Evolutionary conservation across 371 early-diverging fungal species (phyloP).

Genomic region (Mucor mucedo): DNA sequence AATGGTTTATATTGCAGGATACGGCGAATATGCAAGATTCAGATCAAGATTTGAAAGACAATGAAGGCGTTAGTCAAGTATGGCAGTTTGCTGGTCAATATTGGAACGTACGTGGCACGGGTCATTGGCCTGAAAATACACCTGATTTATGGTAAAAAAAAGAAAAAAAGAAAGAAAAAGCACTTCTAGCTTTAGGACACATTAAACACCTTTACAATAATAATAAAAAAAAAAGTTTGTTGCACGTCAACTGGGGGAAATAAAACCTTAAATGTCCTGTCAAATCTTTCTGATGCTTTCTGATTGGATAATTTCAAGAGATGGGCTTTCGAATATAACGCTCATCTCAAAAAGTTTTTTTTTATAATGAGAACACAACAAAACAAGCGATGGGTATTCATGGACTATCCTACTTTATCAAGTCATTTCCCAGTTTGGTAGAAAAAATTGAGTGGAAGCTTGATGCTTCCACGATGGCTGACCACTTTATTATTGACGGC

Average conservation of each 20-base stretch:
- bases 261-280: not conserved
- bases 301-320: not conserved
- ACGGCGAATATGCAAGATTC: not conserved
- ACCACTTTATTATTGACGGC: slow-evolving; percentile 60
- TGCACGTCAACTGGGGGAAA: no score
- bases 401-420: slow-evolving; percentile 44
- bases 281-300: not conserved
- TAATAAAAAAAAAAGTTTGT: no score
- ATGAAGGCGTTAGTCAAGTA: slow-evolving; percentile 35
- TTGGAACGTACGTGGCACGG: slow-evolving; percentile 68
- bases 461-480: not conserved
- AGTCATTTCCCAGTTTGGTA: slow-evolving; percentile 29
- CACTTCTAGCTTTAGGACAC: not conserved
- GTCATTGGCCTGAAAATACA: slow-evolving; percentile 52
- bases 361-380: not conserved
- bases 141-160: slow-evolving; percentile 27
- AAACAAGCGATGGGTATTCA: slow-evolving; percentile 38
- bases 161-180: no score
- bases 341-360: slow-evolving; percentile 5
- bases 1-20: slow-evolving; percentile 15
- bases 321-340: not conserved
- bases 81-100: slow-evolving; percentile 82
- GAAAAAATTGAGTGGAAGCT: slow-evolving; percentile 6
- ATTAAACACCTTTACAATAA: not conserved
- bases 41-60: slow-evolving; percentile 18